Percentiles rank a stretch among this genome's conserved stretches.
Conservation (phyloP, 1,284 basidiomycete genomes). For the Austroboletus novae-zelandiae region DNA sequence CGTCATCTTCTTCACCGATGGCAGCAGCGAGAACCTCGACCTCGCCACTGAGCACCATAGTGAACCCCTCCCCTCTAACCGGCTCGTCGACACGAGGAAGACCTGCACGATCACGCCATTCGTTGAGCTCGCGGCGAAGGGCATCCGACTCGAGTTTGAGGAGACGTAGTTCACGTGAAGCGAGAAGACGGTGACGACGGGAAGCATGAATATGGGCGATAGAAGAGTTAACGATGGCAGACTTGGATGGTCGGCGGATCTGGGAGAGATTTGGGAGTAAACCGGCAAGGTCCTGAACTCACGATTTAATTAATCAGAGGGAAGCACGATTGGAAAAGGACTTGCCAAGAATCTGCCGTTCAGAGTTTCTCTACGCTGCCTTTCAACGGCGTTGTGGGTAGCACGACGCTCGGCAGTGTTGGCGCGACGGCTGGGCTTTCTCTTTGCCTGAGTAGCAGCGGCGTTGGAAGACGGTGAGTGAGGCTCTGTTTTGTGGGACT, state of each 20-base stretch:
- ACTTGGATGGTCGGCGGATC: constrained; percentile 90
- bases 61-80: constrained; percentile 63
- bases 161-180: constrained; percentile 72
- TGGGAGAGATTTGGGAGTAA: constrained; percentile 86
- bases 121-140: constrained; percentile 81
- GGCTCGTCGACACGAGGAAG: constrained; percentile 70
- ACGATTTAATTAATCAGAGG: constrained; percentile 18
- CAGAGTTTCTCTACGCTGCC: constrained; percentile 86
- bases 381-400: constrained; percentile 93
- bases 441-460: constrained; percentile 45
- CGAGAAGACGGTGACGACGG: constrained; percentile 75
- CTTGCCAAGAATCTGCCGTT: constrained; percentile 85
- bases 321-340: constrained; percentile 19
- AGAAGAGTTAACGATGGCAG: constrained; percentile 89
- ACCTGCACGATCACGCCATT: constrained; percentile 77
- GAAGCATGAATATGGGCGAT: constrained; percentile 83
- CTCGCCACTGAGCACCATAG: constrained; percentile 65
- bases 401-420: constrained; percentile 93
- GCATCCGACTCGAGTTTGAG: constrained; percentile 77
- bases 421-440: constrained; percentile 78
- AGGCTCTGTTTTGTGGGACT: constrained; percentile 17
- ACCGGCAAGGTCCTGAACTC: constrained; percentile 74
- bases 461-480: constrained; percentile 19
- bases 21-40: constrained; percentile 58
- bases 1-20: constrained; percentile 54